Evolutionary conservation across 176 grass and related monocot genomes (phyloP), one percentile per base, ranked within the genome.

Genomic region (Oryza meridionalis): DNA sequence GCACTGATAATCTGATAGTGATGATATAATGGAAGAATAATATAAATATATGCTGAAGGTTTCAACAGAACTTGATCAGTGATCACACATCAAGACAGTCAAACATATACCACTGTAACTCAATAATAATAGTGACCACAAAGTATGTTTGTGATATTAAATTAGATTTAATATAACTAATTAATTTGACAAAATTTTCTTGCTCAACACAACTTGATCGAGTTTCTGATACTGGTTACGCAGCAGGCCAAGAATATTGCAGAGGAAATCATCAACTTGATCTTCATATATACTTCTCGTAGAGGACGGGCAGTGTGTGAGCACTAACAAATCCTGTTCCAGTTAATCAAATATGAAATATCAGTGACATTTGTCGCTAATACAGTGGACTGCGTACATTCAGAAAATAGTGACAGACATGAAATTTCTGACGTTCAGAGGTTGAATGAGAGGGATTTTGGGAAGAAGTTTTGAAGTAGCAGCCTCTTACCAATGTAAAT

Each of bases 281-380:
- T 98, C 93, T 79, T 95, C 85, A 11, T 95, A 31, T 31, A 31
- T 31, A 95, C 77, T 94, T 98, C 91, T 98, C 96, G 21, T 98
- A 98, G n/a, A 98, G 80, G 65, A 93, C 87, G 4, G 93, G 96
- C 65, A 94, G 80, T 3, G 88, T 90, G 82, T 98, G 93, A 27
- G 83, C 91, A 15, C 80, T 91, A 19, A 93, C 84, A 84, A 95
- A 98, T 67, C 93, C 96, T 98, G 87, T 81, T 89, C 43, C 47
- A 79, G 61, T 44, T 38, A 50, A 75, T 25, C 7, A 63, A 67
- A 70, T 27, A 37, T 65, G 25, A 38, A 58, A 58, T 58, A 58
- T 58, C 53, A 58, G 19, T 55, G 51, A 7, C 51, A 55, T 55
- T 19, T 70, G 19, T 76, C n/a, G 69, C 44, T 53, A 85, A 31